phyloP scores from a whole-genome alignment of 345 rosid genomes.

The Carallia pectinifolia region DNA sequence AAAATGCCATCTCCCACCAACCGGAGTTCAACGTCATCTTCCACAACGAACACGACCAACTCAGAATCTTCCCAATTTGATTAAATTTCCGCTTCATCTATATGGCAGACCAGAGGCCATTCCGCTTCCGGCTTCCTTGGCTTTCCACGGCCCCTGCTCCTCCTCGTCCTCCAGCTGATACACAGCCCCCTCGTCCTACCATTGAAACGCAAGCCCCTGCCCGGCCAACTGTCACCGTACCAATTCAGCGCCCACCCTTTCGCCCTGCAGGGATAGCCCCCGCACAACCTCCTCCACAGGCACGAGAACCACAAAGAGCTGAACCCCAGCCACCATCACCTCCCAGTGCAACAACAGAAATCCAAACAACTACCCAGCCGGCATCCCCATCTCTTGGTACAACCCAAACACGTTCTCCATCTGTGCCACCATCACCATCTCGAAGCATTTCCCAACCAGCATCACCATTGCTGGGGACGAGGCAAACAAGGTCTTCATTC shows the following conservation, averaged over 20 bases:
- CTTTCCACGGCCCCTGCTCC: conserved; percentile 22
- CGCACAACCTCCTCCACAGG: conserved; percentile 15
- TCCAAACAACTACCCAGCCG: conserved; percentile 16
- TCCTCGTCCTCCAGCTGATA: conserved; percentile 13
- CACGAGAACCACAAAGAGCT: conserved; percentile 17
- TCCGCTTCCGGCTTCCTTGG: conserved; percentile 68
- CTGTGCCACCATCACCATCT: conserved; percentile 30
- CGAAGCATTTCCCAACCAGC: conserved; percentile 13
- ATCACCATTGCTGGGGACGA: conserved; percentile 27
- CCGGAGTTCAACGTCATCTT: neutral
- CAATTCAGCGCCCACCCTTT: conserved; percentile 44
- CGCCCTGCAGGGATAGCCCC: conserved; percentile 44
- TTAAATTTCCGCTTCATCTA: neutral
- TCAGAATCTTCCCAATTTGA: neutral
- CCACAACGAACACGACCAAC: neutral
- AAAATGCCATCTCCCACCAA: neutral
- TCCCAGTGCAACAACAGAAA: conserved; percentile 14
- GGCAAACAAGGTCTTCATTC: conserved; percentile 13
- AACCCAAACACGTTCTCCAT: conserved; percentile 10
- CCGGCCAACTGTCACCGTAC: conserved; percentile 22
- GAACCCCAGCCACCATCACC: conserved; percentile 24
- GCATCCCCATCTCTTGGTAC: conserved; percentile 23
- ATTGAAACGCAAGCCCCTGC: conserved; percentile 29
- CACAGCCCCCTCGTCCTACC: conserved; percentile 20
- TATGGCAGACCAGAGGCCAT: conserved; percentile 49